A percentile compares a stretch with the other conserved stretches of the same genome.
Conservation (phyloP, 768 basidiomycete genomes). For the Termitomyces heimii region DNA sequence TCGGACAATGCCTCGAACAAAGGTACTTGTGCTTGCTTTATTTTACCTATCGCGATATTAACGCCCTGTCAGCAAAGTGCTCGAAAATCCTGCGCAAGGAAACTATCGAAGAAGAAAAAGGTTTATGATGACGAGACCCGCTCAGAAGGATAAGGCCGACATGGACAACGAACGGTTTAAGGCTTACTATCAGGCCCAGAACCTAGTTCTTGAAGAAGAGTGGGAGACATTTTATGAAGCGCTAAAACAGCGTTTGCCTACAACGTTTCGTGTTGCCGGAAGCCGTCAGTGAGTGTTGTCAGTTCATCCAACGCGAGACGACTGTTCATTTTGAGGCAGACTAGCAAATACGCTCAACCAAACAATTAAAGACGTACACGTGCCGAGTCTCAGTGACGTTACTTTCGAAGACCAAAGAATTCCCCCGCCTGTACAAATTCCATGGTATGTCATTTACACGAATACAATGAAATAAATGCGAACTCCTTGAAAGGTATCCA, state of each 20-base stretch:
- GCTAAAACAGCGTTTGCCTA: slow-evolving; percentile 73
- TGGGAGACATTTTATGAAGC: slow-evolving; percentile 70
- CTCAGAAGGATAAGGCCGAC: slow-evolving; percentile 47
- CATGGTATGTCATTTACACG: slow-evolving; percentile 53
- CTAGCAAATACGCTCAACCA: slow-evolving; percentile 71
- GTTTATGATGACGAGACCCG: slow-evolving; percentile 27
- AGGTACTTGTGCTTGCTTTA: background rate
- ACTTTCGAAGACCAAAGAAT: slow-evolving; percentile 71
- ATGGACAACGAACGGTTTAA: slow-evolving; percentile 70
- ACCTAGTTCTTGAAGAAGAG: slow-evolving; percentile 69
- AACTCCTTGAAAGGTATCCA: slow-evolving; percentile 66
- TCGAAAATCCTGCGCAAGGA: background rate
- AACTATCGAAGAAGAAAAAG: background rate
- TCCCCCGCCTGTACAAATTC: slow-evolving; percentile 75
- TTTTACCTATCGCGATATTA: background rate
- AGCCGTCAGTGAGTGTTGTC: slow-evolving; percentile 62
- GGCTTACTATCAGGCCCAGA: slow-evolving; percentile 70
- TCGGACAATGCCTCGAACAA: background rate
- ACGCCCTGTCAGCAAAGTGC: background rate
- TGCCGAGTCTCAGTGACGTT: slow-evolving; percentile 68
- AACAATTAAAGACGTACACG: slow-evolving; percentile 70
- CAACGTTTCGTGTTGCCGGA: slow-evolving; percentile 90
- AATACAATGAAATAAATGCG: slow-evolving; percentile 1
- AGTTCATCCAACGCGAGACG: background rate
- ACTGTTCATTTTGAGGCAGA: slow-evolving; percentile 26